Base-by-base conservation (phyloP, 2,329 filamentous ascomycete genomes). In the Paramyrothecium sp. region DNA sequence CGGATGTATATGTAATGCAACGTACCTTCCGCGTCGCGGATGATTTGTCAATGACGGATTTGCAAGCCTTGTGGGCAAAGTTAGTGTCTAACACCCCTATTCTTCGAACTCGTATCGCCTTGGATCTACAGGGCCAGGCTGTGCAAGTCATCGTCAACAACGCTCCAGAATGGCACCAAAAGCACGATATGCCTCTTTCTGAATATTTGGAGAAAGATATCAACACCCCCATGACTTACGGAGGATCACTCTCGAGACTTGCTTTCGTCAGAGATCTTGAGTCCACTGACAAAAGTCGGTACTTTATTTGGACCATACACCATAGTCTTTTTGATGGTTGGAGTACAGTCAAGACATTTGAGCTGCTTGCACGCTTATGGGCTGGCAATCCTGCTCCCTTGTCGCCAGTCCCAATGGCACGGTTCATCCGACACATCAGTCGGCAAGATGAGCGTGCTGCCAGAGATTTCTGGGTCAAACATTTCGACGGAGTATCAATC, bases 301-400 rank as follows among this genome's bases (percentile, higher is more conserved):
- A 13, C 3, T 64, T 70, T 8, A 60, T 67, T 0, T 70, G 65
- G 60, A 68, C 65, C 3, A 57, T 63, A 2, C 68, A 70, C 8
- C 68, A 70, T 47, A 56, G 66, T 0, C 19, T 68, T 0, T 70
- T 70, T 3, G 68, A 70, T 17, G 67, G 67, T 10, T 69, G 65
- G 64, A 65, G 58, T 53, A 19, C 64, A 12, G 61, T 61, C 46
- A 33, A 64, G 3, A 57, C 65, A 1, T 53, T 66, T 1, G 58
- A 66, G 12, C 63, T 58, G 41, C 46, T 66, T n/a, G 61, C 63
- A 13, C 46, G 21, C 50, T 60, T 55, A 26, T 66, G 64, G 30
- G 54, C 1, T 41, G 51, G 19, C 3, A 7, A 11, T 8, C n/a
- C 1, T 13, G 17, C 22, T 30, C 21, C 13, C 17, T 10, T 3